Evolutionary conservation across 2,329 filamentous ascomycete genomes (phyloP), one percentile per base, ranked within the genome.

Genomic region (Aspergillus fijiensis): DNA sequence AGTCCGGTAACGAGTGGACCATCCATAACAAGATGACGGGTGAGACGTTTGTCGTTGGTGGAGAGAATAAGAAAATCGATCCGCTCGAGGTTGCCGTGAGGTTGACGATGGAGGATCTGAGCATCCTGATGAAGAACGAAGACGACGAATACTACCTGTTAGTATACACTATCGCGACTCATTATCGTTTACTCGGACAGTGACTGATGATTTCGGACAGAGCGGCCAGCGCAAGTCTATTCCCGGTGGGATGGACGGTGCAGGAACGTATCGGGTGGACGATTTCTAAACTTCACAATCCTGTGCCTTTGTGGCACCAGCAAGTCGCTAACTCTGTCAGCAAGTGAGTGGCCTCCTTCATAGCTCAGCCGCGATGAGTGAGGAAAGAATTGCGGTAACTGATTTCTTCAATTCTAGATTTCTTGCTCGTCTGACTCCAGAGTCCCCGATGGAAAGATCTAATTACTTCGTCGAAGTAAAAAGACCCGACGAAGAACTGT

Each of bases 221-320:
- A 29, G 74, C 77, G 57, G 82, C 82, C 25, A 81, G 80, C 50
- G 82, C 82, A 5, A 84, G 80, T 14, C 71, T 84, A 5, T 84
- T 84, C 63, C 82, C 82, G 1, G 79, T 81, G 0, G 82, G 82
- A 7, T 84, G 81, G 81, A 77, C 77, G 23, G 74, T 84, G 12
- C 69, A 77, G 45, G 73, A 79, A 49, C 76, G 81, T 27, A 81
- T 84, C 49, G 82, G 81, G 25, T 80, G 75, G 65, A 79, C 78
- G 2, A 77, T 84, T 60, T 76, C 78, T 19, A 74, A 75, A 48
- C 73, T 84, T 55, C 80, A 83, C 58, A 71, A 70, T 3, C 77
- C 79, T 1, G 79, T 84, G 3, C 78, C 80, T 1, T 67, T 79
- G 12, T 84, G 82, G 82, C 76, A 82, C 47, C 74, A 80, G 67